These are phyloP conservation scores for Tripterygium wilfordii DNA, from an alignment of 177 flowering plant genomes.

Conservation along the genomic window DNA sequence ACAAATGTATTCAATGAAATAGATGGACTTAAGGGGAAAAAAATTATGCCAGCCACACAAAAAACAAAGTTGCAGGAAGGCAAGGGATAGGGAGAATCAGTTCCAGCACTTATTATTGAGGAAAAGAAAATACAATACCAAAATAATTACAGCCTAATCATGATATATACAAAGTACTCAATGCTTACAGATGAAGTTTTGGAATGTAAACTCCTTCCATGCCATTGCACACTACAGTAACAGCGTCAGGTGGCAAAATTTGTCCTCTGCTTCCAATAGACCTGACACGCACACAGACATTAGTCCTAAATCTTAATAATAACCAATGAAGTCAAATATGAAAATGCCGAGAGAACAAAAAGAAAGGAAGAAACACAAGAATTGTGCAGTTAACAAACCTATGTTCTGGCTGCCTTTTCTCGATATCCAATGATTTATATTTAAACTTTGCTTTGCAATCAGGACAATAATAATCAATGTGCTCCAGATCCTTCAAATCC, in stretches of 20 bases:
- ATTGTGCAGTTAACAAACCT: conserved; percentile 33
- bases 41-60: too few species aligned
- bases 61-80: too few species aligned
- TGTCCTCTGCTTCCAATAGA: conserved; percentile 19
- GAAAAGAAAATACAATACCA: too few species aligned
- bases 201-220: conserved; percentile 82
- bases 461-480: conserved; percentile 42
- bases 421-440: conserved; percentile 11
- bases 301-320: neutral
- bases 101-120: too few species aligned
- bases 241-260: conserved; percentile 35
- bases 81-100: too few species aligned
- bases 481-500: conserved; percentile 33
- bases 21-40: too few species aligned
- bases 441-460: conserved; percentile 35
- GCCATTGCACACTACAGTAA: conserved; percentile 75
- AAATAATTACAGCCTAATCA: too few species aligned
- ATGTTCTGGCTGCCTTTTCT: conserved; percentile 15
- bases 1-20: too few species aligned
- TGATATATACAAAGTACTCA: neutral
- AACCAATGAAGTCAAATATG: neutral
- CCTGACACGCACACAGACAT: conserved; percentile 40
- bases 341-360: neutral
- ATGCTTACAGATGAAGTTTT: conserved; percentile 69
- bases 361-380: neutral